These are phyloP conservation scores for Suillus alpinus DNA, from an alignment of 768 basidiomycete species.

Conservation along the genomic window DNA sequence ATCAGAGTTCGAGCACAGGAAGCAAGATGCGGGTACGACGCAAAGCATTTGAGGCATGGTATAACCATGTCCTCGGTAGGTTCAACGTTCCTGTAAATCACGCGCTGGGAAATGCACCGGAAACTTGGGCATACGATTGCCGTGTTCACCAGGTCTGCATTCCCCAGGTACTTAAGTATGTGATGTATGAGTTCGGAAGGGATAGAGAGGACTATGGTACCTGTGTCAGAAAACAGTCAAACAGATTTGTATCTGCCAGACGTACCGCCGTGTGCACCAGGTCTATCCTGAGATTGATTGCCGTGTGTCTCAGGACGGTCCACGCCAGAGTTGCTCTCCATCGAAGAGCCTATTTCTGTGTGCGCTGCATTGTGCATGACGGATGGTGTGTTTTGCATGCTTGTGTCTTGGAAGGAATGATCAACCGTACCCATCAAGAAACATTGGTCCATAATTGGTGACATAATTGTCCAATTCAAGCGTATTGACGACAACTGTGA, in stretches of 20 bases:
- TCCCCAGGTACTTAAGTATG: slow-evolving; percentile 6
- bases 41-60: slow-evolving; percentile 11
- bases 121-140: slow-evolving; percentile 3
- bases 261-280: neutral
- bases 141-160: slow-evolving; percentile 5
- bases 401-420: neutral
- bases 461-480: neutral
- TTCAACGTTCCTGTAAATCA: slow-evolving; percentile 10
- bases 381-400: neutral
- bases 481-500: neutral
- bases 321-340: neutral
- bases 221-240: neutral
- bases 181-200: slow-evolving; percentile 12
- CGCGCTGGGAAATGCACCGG: slow-evolving; percentile 6
- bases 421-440: neutral
- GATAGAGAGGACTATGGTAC: neutral
- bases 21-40: slow-evolving; percentile 9
- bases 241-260: neutral
- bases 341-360: neutral
- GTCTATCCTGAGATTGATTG: neutral
- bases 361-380: neutral
- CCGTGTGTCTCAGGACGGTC: neutral
- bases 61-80: slow-evolving; percentile 4
- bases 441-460: neutral
- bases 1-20: slow-evolving; percentile 7